Conservation (phyloP, 2,329 filamentous ascomycete genomes). For the Dothideomycetes sp. region DNA sequence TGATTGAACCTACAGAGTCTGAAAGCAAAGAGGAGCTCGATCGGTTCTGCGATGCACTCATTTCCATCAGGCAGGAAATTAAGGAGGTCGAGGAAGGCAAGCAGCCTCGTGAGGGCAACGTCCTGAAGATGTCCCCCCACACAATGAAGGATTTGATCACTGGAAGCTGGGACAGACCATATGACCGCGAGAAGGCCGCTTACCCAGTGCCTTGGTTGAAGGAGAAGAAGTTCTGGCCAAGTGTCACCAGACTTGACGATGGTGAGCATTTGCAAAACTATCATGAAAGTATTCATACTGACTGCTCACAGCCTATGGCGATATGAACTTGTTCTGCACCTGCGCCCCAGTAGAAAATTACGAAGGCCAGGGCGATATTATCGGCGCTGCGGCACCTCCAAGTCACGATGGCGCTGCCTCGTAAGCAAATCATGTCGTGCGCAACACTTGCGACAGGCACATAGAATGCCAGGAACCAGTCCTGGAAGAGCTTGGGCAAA, state of each 20-base stretch:
- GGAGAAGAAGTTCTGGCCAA: constrained; percentile 98
- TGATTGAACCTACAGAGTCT: constrained; percentile 95
- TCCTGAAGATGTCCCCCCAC: constrained; percentile 84
- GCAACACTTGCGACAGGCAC: no score
- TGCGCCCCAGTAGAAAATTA: constrained; percentile 68
- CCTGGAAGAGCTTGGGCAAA: neutral
- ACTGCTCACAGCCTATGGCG: constrained; percentile 59
- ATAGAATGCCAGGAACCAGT: neutral
- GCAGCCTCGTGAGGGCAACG: constrained; percentile 63
- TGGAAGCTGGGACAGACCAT: constrained; percentile 71
- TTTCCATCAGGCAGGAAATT: constrained; percentile 80
- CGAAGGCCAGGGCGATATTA: constrained; percentile 19
- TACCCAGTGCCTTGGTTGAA: constrained; percentile 73
- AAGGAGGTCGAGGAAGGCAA: constrained; percentile 69
- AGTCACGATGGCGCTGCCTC: neutral
- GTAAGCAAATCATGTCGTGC: no score
- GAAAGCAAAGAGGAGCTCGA: constrained; percentile 89
- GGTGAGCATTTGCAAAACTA: constrained; percentile 43
- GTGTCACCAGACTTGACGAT: constrained; percentile 77
- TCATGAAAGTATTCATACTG: constrained; percentile 11
- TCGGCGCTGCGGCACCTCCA: constrained; percentile 18
- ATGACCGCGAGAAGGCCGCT: constrained; percentile 70
- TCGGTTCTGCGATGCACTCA: constrained; percentile 81
- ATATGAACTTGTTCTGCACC: constrained; percentile 89
- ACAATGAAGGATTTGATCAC: constrained; percentile 68